Percentiles rank a stretch among this genome's conserved stretches.
These are phyloP conservation scores for Marchantia paleacea DNA, from an alignment of 225 moss, liverwort and hornwort species.

Conservation along the genomic window DNA sequence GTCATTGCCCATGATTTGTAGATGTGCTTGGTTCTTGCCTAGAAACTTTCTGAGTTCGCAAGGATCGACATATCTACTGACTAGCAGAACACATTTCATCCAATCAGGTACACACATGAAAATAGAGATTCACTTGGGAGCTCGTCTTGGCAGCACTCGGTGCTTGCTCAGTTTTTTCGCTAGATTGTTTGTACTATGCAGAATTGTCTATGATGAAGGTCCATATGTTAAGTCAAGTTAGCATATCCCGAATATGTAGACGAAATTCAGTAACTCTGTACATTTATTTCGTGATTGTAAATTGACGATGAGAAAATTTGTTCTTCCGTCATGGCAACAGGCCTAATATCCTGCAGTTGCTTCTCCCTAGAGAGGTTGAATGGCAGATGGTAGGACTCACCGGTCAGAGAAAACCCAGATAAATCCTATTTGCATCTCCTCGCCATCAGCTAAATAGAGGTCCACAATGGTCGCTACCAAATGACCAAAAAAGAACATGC, in stretches of 20 bases:
- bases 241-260: no score
- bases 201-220: no score
- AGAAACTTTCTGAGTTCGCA: not conserved
- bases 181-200: not conserved
- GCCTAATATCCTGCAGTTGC: no score
- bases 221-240: no score
- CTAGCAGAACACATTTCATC: not conserved
- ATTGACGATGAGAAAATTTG: no score
- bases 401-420: not conserved
- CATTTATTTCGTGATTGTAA: no score
- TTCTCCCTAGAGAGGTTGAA: no score
- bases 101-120: not conserved
- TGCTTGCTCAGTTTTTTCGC: not conserved
- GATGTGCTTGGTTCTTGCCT: not conserved
- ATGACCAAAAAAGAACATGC: not conserved
- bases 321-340: no score
- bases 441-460: not conserved
- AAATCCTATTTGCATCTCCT: conserved; percentile 4
- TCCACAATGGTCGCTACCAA: not conserved
- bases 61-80: not conserved
- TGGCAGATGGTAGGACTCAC: no score
- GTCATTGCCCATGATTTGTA: not conserved
- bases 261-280: no score
- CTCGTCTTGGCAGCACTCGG: not conserved
- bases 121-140: not conserved